Evolutionary conservation across 495 filamentous ascomycete genomes (phyloP), one percentile per base, ranked within the genome.

Genomic region (Lophiostoma macrostomum): DNA sequence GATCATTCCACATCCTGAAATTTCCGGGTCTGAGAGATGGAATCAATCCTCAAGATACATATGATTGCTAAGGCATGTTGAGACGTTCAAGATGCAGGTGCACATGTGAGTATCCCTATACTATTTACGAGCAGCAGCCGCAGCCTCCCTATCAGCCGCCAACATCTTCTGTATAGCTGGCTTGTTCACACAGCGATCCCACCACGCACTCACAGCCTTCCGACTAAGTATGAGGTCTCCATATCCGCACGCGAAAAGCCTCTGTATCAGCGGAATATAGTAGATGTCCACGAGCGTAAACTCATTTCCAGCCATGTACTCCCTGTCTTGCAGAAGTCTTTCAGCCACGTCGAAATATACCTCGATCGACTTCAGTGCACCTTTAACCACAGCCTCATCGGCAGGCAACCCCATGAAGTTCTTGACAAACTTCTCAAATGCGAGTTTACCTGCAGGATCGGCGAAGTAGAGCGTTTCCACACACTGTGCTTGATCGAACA

Each of bases 261-360:
- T 67, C 48, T 71, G 65, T 47, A 73, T 68, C 58, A 72, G 56
- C 48, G 71, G 71, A 56, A 74, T 70, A 48, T 74, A 73, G 57
- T 69, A 72, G 67, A 74, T 72, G 58, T 74, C 71, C 38, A 65
- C 61, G 41, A 74, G 69, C 57, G 64, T 69, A 60, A 74, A 74
- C 35, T 67, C 51, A 50, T 70, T 61, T 60, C 71, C 71, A 61
- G 69, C 68, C 64, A 73, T 71, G 58, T 74, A 73, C 24, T 67
- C 59, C 54, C 58, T 66, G 13, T 71, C 42, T 11, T 66, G 58
- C 54, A 74, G 66, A 35, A 73, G 62, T 37, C 61, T 23, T 57
- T 74, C 69, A 42, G 67, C 69, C 54, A 73, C 61, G 50, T 74
- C 69, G 52, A 74, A 70, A 64, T 69, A 71, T 57, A 46, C 49